phyloP scores from a whole-genome alignment of 768 basidiomycete species.

The Naganishia randhawae region DNA sequence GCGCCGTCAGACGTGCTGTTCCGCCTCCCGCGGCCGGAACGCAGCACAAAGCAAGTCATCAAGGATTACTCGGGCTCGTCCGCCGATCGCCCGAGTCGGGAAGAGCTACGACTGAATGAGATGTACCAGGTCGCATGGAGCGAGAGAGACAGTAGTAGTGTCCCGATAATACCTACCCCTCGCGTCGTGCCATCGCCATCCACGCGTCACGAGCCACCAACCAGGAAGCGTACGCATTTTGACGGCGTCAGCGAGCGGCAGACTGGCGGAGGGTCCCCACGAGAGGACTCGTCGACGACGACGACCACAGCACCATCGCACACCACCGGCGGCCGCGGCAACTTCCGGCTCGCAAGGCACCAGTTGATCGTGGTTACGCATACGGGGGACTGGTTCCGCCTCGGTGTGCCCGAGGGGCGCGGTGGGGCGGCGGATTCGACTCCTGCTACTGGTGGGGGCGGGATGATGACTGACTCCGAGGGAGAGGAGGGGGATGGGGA shows the following conservation, averaged over 20 bases:
- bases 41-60: constrained; percentile 34
- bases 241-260: not conserved
- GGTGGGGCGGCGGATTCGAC: not conserved
- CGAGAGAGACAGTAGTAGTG: constrained; percentile 34
- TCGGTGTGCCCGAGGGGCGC: constrained; percentile 42
- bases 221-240: not conserved
- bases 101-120: constrained; percentile 39
- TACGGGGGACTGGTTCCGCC: constrained; percentile 51
- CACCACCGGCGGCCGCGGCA: constrained; percentile 31
- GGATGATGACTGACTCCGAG: constrained; percentile 16
- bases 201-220: not conserved
- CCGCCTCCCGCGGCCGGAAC: constrained; percentile 44
- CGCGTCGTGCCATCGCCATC: no score
- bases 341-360: constrained; percentile 10
- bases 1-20: constrained; percentile 45
- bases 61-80: constrained; percentile 32
- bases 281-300: constrained; percentile 10
- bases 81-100: constrained; percentile 30
- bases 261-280: not conserved
- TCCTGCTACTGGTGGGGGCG: not conserved
- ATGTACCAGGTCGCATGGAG: constrained; percentile 48
- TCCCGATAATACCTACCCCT: no score
- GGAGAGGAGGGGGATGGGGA: constrained; percentile 25
- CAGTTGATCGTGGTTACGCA: constrained; percentile 50
- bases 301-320: not conserved